Base-by-base conservation (phyloP, 2,329 filamentous ascomycete species). In the Fusarium aywerte region DNA sequence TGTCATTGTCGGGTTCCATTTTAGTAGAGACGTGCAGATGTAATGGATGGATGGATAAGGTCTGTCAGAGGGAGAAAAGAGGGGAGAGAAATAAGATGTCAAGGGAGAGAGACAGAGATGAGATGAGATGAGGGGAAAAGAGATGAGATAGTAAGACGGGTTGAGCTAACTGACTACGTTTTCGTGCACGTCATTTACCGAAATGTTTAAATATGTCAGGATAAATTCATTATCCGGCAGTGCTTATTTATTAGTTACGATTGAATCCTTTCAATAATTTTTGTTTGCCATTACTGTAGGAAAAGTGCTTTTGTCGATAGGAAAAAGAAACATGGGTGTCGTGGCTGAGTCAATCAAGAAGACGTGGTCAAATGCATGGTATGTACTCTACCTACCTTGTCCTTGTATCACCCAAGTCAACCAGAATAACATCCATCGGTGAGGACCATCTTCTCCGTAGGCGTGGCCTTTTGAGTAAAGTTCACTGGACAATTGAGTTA, bases 101-200 rank as follows among this genome's bases (percentile, higher is more conserved):
- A 33, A 27, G 32, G 27, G 51, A 27, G 27, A 27, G 27, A 27
- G n/a, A n/a, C n/a, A n/a, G n/a, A n/a, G n/a, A n/a, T n/a, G n/a
- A n/a, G 27, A 27, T 2, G 40, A 29, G 51, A 33, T 43, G 33
- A 38, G 27, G 31, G 25, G 11, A 16, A 35, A 16, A 4, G n/a
- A 52, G 9, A 18, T 13, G 20, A n/a, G 27, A 18, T 61, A 9
- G 4, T 25, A 21, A 42, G 39, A 29, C 7, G 13, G 38, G 25
- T 13, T 15, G 25, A 25, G 25, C 40, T 43, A 43, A 43, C 3
- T 13, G 10, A n/a, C 27, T 21, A 18, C n/a, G 20, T 10, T 36
- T 48, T 63, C 44, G 58, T 63, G 60, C 29, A 51, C 58, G 60
- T 63, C 60, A 63, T 63, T 40, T 35, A 53, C 35, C 27, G 11